Evolutionary conservation across 768 basidiomycete genomes (phyloP).

Genomic region (Plicaturopsis crispa): DNA sequence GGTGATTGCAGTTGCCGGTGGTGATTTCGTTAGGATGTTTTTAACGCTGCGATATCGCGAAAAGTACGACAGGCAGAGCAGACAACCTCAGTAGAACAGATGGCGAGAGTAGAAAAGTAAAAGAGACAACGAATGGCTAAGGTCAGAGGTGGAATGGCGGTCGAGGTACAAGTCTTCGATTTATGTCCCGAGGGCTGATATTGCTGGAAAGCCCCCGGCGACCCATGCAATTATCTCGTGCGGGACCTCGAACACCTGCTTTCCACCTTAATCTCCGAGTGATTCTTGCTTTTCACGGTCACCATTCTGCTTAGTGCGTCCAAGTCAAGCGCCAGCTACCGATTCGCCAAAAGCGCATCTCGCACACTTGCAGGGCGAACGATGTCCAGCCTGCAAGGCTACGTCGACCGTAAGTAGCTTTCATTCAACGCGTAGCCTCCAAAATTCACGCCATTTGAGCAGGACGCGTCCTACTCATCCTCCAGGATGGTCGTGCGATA

Average conservation of each 20-base stretch:
- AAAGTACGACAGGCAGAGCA: not conserved
- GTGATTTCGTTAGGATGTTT: not conserved
- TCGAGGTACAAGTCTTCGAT: too few species aligned
- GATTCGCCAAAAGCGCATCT: not conserved
- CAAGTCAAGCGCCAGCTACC: too few species aligned
- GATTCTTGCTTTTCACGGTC: too few species aligned
- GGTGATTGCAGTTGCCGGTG: not conserved
- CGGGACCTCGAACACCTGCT: too few species aligned
- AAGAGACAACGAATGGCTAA: too few species aligned
- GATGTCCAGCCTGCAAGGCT: slow-evolving; percentile 90
- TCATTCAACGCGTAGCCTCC: not conserved
- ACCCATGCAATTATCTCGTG: too few species aligned
- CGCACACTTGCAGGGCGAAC: slow-evolving; percentile 4
- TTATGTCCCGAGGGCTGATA: too few species aligned
- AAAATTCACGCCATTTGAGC: slow-evolving; percentile 4
- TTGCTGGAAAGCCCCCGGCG: too few species aligned
- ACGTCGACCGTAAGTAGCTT: slow-evolving; percentile 67
- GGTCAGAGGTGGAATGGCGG: too few species aligned
- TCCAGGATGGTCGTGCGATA: slow-evolving; percentile 94
- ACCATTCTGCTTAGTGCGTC: too few species aligned
- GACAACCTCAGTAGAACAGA: slow-evolving; percentile 5
- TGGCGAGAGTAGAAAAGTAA: too few species aligned
- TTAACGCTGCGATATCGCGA: not conserved
- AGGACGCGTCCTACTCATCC: slow-evolving; percentile 89
- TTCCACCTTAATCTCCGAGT: too few species aligned